A percentile compares a stretch with the other conserved stretches of the same genome.
These are phyloP conservation scores for Ceratocystis cubensis DNA, from an alignment of 2,329 filamentous ascomycete genomes.

Conservation along the genomic window DNA sequence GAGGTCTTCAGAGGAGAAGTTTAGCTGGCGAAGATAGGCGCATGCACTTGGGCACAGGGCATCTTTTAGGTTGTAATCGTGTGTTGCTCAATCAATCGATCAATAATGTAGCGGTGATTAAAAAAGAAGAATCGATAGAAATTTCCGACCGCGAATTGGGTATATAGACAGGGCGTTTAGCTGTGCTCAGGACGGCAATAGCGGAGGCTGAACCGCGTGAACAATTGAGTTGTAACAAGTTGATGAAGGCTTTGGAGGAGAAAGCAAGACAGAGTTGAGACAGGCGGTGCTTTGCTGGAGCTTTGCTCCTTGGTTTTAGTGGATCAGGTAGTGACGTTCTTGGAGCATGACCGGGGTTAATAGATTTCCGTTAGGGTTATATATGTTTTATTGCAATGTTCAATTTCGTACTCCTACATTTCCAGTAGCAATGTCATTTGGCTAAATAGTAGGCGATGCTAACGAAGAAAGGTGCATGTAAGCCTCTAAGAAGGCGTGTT, in stretches of 20 bases:
- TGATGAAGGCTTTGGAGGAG: not conserved
- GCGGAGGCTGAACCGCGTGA: not conserved
- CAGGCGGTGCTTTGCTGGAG: conserved; percentile 1
- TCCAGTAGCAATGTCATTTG: no score
- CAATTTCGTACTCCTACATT: not conserved
- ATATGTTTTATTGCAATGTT: not conserved
- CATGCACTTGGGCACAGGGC: conserved; percentile 3
- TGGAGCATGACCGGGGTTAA: not conserved
- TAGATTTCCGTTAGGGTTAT: not conserved
- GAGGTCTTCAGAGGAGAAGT: not conserved
- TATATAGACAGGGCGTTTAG: not conserved
- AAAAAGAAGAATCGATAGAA: not conserved
- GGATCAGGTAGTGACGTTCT: not conserved
- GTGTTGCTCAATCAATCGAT: not conserved
- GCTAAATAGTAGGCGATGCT: no score
- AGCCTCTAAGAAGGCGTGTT: no score
- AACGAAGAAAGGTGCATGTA: no score
- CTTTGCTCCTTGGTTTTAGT: conserved; percentile 5
- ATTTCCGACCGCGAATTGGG: not conserved
- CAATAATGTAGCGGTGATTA: not conserved
- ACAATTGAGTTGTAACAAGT: not conserved
- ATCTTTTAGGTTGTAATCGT: not conserved
- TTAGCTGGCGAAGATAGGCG: conserved; percentile 7
- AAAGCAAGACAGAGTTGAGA: not conserved
- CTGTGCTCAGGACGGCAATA: not conserved